Base-by-base conservation (phyloP, 2,329 filamentous ascomycete genomes). In the Taxawa tesnikishii region DNA sequence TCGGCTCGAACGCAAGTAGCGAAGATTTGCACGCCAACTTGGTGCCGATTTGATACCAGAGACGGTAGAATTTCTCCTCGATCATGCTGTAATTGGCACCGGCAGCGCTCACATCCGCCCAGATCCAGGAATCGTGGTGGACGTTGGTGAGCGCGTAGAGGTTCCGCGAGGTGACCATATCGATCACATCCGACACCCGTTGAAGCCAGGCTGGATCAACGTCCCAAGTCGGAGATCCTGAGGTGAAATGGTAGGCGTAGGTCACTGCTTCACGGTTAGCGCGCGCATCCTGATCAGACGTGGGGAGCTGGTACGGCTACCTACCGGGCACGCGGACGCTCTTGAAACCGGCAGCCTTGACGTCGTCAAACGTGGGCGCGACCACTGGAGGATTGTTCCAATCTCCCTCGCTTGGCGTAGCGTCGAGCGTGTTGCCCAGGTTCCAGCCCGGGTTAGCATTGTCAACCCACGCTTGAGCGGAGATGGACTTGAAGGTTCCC, bases 81-180 rank as follows among this genome's bases (percentile, higher is more conserved):
- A 76, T 70, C 41, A 55, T 50, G 0, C 63, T 62, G 3, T 63
- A 37, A 39, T 74, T 68, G 1, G 67, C 64, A n/a, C n/a, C n/a
- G 3, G 50, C 54, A 1, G 51, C 46, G 2, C 63, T 63, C 4
- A 70, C 51, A 43, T 74, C 70, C 4, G 66, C 67, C 71, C 71
- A 76, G 15, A 59, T 55, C 67, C 63, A 72, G 7, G 63, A 68
- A 41, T 77, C 70, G 36, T 75, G 71, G 38, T 75, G 72, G 5
- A 70, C 65, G 38, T 76, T 73, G 9, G 73, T 61, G 15, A 76
- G 56, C 1, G 64, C 63, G 36, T 65, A 69, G 4, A 75, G 48
- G 2, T 58, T 67, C 1, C 62, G 56, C 3, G 58, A 51, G 0
- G 67, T 60, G 5, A 70, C 62, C 61, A 68, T 63, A 40, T 74